Evolutionary conservation across 805 yeast genomes (phyloP).

Genomic region (Candida oleophila): DNA sequence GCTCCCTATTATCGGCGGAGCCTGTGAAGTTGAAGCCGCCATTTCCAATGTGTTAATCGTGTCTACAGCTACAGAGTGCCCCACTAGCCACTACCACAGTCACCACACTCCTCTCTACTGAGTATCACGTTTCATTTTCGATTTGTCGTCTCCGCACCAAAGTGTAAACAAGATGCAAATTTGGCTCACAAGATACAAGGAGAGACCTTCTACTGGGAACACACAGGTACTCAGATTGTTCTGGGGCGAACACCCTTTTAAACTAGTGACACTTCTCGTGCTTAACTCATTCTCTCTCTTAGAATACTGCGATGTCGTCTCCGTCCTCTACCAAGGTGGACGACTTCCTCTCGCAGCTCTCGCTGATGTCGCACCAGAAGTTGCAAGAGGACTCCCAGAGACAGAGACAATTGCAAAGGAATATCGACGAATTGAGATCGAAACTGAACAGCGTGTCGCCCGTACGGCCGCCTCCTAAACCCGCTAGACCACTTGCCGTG

Average conservation of each 20-base stretch:
- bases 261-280: too few species aligned
- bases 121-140: too few species aligned
- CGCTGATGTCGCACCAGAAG: slow-evolving; percentile 35
- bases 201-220: too few species aligned
- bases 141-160: too few species aligned
- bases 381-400: slow-evolving; percentile 34
- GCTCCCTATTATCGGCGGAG: neutral
- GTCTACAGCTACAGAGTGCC: too few species aligned
- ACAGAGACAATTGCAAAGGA: slow-evolving; percentile 31
- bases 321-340: slow-evolving; percentile 35
- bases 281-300: neutral
- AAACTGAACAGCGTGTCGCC: slow-evolving; percentile 23
- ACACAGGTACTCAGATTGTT: too few species aligned
- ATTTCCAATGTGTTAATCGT: too few species aligned
- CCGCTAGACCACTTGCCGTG: neutral
- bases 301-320: slow-evolving; percentile 15
- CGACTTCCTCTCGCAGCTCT: slow-evolving; percentile 35
- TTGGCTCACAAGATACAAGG: too few species aligned
- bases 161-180: too few species aligned
- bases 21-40: neutral
- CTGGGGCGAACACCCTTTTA: too few species aligned
- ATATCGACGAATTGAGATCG: slow-evolving; percentile 28
- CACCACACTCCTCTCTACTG: too few species aligned
- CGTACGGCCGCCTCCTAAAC: slow-evolving; percentile 4
- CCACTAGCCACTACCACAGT: too few species aligned